Conservation (phyloP, 257 asterid species). For the Capsicum pubescens region DNA sequence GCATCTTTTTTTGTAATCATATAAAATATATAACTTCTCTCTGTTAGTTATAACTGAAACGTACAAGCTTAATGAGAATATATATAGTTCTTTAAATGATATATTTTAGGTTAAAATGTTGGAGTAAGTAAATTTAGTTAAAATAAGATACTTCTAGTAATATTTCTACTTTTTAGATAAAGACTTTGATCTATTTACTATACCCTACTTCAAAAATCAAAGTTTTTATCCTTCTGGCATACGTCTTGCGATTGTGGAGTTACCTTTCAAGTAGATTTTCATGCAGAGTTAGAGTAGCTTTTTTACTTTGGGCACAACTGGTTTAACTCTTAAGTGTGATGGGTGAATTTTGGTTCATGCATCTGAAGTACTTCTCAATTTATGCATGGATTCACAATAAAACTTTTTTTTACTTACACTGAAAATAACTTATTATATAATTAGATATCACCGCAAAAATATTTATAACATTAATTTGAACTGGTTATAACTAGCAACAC, state of each 20-base stretch:
- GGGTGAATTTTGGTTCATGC: slow-evolving; percentile 44
- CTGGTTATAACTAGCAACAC: too few relatives aligned
- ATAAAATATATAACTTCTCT: too few relatives aligned
- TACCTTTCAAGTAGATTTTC: slow-evolving; percentile 21
- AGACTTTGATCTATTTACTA: too few relatives aligned
- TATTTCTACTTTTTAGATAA: too few relatives aligned
- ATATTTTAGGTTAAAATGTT: too few relatives aligned
- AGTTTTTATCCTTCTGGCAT: slow-evolving; percentile 54
- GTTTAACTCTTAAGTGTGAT: not conserved
- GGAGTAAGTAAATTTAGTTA: too few relatives aligned
- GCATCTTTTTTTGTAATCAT: too few relatives aligned
- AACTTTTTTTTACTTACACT: not conserved
- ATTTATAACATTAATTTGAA: not conserved
- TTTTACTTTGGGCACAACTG: slow-evolving; percentile 26
- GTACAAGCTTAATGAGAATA: too few relatives aligned
- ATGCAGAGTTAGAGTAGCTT: not conserved
- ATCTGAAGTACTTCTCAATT: slow-evolving; percentile 31
- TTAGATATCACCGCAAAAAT: not conserved
- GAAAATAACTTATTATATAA: not conserved
- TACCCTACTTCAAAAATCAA: slow-evolving; percentile 33
- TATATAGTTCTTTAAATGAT: too few relatives aligned
- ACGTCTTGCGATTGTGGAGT: slow-evolving; percentile 52
- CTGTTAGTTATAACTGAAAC: too few relatives aligned
- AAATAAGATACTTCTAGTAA: too few relatives aligned
- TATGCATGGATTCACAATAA: not conserved